Evolutionary conservation across 495 filamentous ascomycete species (phyloP).

Genomic region (Parathielavia appendiculata): DNA sequence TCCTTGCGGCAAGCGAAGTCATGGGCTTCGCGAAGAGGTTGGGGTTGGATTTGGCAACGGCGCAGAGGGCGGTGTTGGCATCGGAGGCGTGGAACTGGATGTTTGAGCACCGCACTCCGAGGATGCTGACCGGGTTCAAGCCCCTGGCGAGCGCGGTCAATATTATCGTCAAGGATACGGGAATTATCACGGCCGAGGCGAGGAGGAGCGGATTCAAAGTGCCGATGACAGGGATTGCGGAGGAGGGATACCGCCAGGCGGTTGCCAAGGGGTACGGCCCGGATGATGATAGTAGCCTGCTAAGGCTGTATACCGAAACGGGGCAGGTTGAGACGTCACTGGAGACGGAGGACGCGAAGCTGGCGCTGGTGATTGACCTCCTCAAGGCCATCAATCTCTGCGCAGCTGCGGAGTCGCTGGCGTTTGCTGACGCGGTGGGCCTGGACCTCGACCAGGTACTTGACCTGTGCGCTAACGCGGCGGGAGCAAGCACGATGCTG

Average conservation of each 20-base stretch:
- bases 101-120: slow-evolving; percentile 69
- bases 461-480: slow-evolving; percentile 63
- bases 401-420: slow-evolving; percentile 59
- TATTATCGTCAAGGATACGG: slow-evolving; percentile 77
- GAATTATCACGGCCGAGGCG: slow-evolving; percentile 70
- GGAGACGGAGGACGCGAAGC: slow-evolving; percentile 37
- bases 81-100: slow-evolving; percentile 72
- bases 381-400: slow-evolving; percentile 62
- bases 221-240: slow-evolving; percentile 65
- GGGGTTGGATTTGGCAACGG: slow-evolving; percentile 56
- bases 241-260: slow-evolving; percentile 62
- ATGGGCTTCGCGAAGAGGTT: slow-evolving; percentile 66
- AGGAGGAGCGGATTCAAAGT: slow-evolving; percentile 56
- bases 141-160: slow-evolving; percentile 63
- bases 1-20: slow-evolving; percentile 65
- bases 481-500: slow-evolving; percentile 61
- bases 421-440: slow-evolving; percentile 57
- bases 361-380: slow-evolving; percentile 54
- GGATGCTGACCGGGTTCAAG: slow-evolving; percentile 64
- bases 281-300: slow-evolving; percentile 66
- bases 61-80: slow-evolving; percentile 52
- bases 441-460: slow-evolving; percentile 62
- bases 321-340: slow-evolving; percentile 37
- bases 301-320: slow-evolving; percentile 54
- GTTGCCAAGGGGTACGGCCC: slow-evolving; percentile 56